Evolutionary conservation across 2,329 filamentous ascomycete species (phyloP).

Genomic region (Epichloe bromicola): DNA sequence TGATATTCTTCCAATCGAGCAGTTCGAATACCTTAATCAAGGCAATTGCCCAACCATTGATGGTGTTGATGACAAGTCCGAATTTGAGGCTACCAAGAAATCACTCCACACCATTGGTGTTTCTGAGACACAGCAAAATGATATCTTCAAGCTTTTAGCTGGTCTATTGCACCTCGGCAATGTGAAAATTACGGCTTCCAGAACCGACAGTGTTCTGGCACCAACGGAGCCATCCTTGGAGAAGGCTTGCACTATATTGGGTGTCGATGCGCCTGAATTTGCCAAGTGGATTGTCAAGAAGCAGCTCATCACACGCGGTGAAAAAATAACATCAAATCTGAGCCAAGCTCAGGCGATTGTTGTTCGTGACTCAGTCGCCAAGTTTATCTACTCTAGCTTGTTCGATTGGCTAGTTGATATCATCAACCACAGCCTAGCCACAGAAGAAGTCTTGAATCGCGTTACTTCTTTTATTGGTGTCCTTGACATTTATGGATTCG

Average conservation of each 20-base stretch:
- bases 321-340: conserved; percentile 94
- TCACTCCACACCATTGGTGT: conserved; percentile 86
- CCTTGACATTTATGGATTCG: conserved; percentile 97
- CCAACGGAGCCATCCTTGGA: conserved; percentile 70
- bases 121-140: conserved; percentile 54
- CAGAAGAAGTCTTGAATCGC: conserved; percentile 69
- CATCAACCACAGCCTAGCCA: conserved; percentile 83
- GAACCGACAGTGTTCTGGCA: conserved; percentile 74
- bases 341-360: conserved; percentile 88
- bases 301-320: conserved; percentile 86
- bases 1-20: conserved; percentile 66
- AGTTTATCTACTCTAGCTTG: conserved; percentile 95
- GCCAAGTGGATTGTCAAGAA: conserved; percentile 99
- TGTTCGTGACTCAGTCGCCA: conserved; percentile 92
- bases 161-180: conserved; percentile 91
- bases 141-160: conserved; percentile 83
- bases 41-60: conserved; percentile 84
- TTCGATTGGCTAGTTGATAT: conserved; percentile 99
- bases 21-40: conserved; percentile 94
- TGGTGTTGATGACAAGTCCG: conserved; percentile 87
- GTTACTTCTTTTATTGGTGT: conserved; percentile 92
- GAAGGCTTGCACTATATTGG: conserved; percentile 71
- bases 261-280: conserved; percentile 75
- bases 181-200: conserved; percentile 83
- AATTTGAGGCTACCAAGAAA: conserved; percentile 78